Conservation (phyloP, 768 basidiomycete genomes). For the Lactarius hatsudake region DNA sequence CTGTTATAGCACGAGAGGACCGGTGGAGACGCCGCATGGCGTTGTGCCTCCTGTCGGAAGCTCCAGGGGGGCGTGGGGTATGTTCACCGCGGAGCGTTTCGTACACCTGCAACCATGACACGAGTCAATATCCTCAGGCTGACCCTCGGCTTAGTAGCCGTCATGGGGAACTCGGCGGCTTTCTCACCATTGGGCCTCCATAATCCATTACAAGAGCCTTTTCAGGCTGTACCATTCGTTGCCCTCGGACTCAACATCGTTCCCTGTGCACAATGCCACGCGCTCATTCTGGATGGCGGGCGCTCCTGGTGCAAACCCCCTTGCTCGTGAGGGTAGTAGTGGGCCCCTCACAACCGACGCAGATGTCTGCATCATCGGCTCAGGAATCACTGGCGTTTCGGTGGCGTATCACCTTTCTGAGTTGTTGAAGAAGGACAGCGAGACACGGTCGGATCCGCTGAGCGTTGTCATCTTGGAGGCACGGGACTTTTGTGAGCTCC, state of each 20-base stretch:
- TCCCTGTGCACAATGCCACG: constrained; percentile 64
- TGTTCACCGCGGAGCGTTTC: background rate
- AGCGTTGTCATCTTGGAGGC: constrained; percentile 76
- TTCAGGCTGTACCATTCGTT: background rate
- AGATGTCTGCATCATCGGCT: constrained; percentile 77
- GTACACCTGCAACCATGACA: constrained; percentile 1
- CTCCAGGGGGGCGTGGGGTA: background rate
- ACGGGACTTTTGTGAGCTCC: constrained; percentile 73
- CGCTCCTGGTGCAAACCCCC: constrained; percentile 56
- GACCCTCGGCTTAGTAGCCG: background rate
- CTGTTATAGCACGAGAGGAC: background rate
- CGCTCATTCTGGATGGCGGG: constrained; percentile 71
- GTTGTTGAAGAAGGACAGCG: constrained; percentile 14
- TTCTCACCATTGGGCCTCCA: background rate
- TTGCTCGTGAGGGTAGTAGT: constrained; percentile 63
- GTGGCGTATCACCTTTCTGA: constrained; percentile 69
- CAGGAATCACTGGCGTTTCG: constrained; percentile 75
- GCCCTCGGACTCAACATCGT: constrained; percentile 25
- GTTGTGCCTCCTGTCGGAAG: background rate
- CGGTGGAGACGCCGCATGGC: background rate
- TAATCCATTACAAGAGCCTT: background rate
- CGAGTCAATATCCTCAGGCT: constrained; percentile 1
- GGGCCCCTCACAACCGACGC: constrained; percentile 56
- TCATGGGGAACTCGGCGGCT: background rate
- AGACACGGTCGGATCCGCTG: constrained; percentile 31